Evolutionary conservation across 352 stramenopile genomes (phyloP), one percentile per base, ranked within the genome.

Genomic region (Phytophthora rubi): DNA sequence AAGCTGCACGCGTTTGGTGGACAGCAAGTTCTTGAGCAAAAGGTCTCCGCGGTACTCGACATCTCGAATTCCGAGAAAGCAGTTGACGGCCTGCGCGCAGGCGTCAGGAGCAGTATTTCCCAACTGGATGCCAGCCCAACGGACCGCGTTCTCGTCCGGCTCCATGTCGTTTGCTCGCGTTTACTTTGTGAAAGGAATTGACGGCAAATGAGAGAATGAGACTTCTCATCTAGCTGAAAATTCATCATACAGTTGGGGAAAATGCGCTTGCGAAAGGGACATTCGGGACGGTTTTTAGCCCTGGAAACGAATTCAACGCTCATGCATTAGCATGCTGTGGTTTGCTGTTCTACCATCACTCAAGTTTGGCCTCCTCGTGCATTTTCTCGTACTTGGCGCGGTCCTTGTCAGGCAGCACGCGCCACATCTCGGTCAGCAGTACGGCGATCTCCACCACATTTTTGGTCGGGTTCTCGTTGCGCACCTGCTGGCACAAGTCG

Each of bases 401-500:
- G 81, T 98, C 97, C 75, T 97, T 89, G 65, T 97, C 91, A 1
- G 95, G 90, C 64, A 98, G 86, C 51, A 84, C 85, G 35, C 95
- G 89, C 94, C 89, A 97, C 76, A 81, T 83, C 71, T 92, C 87
- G 8, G 86, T 86, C 21, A 96, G 75, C 51, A 95, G 73, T 62
- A 80, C 86, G 4, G 87, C 91, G 69, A 98, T 91, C 71, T 98
- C 95, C 66, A 91, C 97, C 70, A 98, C 98, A 60, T 93, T 97
- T 83, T 97, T 98, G 80, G 89, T 91, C 32, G 95, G 95, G 83
- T 98, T 98, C 71, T 98, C 92, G 12, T 92, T 80, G 49, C 95
- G 94, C 71, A 98, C 95, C 33, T 85, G 72, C 51, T 92, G 82
- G 67, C 94, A 88, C 72, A 97, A 97, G 49, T 97, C 93, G 70